Evolutionary conservation across 2,329 filamentous ascomycete species (phyloP).

Genomic region (Fusarium humuli): DNA sequence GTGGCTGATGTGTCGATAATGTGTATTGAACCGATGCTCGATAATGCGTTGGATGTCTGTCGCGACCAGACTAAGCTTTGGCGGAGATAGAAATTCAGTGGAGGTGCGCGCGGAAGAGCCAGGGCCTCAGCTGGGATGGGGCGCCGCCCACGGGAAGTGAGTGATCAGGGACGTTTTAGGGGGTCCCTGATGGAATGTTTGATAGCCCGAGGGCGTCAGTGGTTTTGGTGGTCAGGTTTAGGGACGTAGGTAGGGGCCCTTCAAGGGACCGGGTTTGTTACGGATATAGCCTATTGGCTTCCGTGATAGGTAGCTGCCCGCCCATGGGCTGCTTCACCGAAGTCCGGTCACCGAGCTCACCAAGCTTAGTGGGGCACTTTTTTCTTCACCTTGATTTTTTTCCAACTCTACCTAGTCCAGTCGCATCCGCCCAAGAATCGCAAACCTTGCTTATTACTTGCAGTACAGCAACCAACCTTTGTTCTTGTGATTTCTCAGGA

Average conservation of each 20-base stretch:
- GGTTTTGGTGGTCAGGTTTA: conserved; percentile 14
- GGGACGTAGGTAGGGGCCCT: conserved; percentile 19
- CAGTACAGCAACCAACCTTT: conserved; percentile 31
- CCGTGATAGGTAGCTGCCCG: conserved; percentile 12
- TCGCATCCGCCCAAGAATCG: conserved; percentile 23
- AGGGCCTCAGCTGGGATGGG: conserved; percentile 41
- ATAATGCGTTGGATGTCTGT: conserved; percentile 34
- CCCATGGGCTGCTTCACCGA: conserved; percentile 31
- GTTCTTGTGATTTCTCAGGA: conserved; percentile 18
- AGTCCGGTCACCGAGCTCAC: conserved; percentile 37
- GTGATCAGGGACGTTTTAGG: conserved; percentile 21
- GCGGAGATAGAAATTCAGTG: conserved; percentile 43
- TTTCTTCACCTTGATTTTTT: conserved; percentile 50
- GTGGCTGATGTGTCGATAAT: conserved; percentile 16
- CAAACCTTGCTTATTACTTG: conserved; percentile 35
- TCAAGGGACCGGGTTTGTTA: conserved; percentile 17
- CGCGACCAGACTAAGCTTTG: conserved; percentile 38
- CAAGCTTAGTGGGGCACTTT: conserved; percentile 35
- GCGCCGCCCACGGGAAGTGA: conserved; percentile 7
- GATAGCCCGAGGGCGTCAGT: conserved; percentile 32
- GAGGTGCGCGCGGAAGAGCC: conserved; percentile 44
- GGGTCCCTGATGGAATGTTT: conserved; percentile 20
- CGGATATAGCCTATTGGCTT: conserved; percentile 12
- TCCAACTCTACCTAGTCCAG: conserved; percentile 27
- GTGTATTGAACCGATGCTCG: conserved; percentile 28